Conservation (phyloP, 2,329 filamentous ascomycete genomes). For the Laburnicola sp. region DNA sequence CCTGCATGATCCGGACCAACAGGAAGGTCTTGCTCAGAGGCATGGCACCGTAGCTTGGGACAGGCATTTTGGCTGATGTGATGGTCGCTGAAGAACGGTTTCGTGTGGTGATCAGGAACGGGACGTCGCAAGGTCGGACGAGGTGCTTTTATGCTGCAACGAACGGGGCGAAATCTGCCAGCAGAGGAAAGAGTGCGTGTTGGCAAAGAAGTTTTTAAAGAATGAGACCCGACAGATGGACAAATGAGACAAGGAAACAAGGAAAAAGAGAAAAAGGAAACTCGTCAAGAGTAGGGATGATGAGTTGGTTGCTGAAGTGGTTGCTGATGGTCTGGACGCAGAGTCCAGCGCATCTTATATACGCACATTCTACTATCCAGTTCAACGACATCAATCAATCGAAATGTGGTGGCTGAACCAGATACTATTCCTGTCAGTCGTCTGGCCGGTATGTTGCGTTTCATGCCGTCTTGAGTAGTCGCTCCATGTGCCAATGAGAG, state of each 20-base stretch:
- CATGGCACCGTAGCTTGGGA: slow-evolving; percentile 66
- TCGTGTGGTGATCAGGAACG: slow-evolving; percentile 20
- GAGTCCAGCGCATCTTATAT: slow-evolving; percentile 35
- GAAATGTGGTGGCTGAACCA: slow-evolving; percentile 25
- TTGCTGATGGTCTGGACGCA: slow-evolving; percentile 32
- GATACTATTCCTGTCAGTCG: slow-evolving; percentile 42
- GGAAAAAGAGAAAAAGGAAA: slow-evolving; percentile 40
- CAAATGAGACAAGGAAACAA: slow-evolving; percentile 40
- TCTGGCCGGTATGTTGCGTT: slow-evolving; percentile 37
- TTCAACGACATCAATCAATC: slow-evolving; percentile 21
- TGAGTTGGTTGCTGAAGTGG: slow-evolving; percentile 39
- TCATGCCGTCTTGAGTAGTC: slow-evolving; percentile 45
- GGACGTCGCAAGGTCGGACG: slow-evolving; percentile 24
- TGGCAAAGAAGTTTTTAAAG: slow-evolving; percentile 26
- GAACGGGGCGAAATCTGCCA: slow-evolving; percentile 42
- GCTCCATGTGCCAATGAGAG: slow-evolving; percentile 42
- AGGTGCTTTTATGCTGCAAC: slow-evolving; percentile 29
- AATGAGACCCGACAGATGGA: slow-evolving; percentile 34
- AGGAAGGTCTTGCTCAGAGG: slow-evolving; percentile 77
- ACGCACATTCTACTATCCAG: slow-evolving; percentile 14
- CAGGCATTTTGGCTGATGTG: slow-evolving; percentile 51
- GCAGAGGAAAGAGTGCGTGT: slow-evolving; percentile 36
- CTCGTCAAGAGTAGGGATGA: slow-evolving; percentile 31
- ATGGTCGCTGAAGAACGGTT: slow-evolving; percentile 7
- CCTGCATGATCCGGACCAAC: slow-evolving; percentile 70